Base-by-base conservation (phyloP, 352 stramenopile species). In the Phytophthora melonis region DNA sequence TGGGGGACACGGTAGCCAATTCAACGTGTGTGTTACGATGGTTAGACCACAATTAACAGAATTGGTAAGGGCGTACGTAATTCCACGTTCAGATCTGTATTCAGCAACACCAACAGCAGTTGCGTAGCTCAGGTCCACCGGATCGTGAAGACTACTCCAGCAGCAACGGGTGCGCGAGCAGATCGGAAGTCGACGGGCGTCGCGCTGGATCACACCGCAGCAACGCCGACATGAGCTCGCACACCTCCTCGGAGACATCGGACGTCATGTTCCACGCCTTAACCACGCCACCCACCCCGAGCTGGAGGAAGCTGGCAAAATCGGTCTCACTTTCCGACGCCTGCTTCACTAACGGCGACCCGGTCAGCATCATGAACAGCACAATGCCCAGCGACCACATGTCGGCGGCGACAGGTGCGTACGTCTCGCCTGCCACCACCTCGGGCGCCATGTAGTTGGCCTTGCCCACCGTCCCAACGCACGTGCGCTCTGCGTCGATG, bases 361-460 rank as follows among this genome's bases (percentile, higher is more conserved):
- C 85, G 1, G 80, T 84, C 27, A 93, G 30, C 75, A 91, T 86
- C 59, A 91, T 82, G 77, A 90, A 93, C 11, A 91, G 58, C 60
- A 90, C 78, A 56, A 92, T 80, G 3, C 85, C 82, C 2, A 92
- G 54, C 30, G 85, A 86, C 83, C 85, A 92, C 77, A 91, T 87
- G 55, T 92, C 85, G n/a, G 82, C 85, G 1, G 54, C 70, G 2
- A 56, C 55, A 0, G 84, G 80, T 25, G 83, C 70, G 72, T 91
- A 91, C 8, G 25, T 13, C 18, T 74, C 32, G 14, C 71, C 60
- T 3, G 65, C 62, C 25, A 86, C 74, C 14, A 87, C 72, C 53
- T 90, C 83, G 13, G 74, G 80, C 14, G 75, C 83, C 80, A 88
- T 91, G 73, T 89, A 89, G 63, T 87, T 84, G 6, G 68, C 67